Conservation (phyloP, 176 grass and related monocot genomes). For the Eragrostis nindensis region DNA sequence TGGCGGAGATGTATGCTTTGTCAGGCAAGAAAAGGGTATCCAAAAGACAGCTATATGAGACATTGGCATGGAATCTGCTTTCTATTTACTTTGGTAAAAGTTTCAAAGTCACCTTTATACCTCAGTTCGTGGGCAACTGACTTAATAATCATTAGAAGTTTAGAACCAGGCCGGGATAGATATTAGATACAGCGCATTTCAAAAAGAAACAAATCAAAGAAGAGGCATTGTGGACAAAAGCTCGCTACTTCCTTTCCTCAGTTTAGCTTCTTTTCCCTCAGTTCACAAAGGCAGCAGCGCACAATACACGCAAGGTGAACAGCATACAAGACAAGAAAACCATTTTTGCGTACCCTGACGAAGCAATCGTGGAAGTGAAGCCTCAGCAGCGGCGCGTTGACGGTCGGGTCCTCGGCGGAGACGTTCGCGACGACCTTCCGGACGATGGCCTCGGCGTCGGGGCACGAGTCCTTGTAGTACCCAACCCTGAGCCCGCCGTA, state of each 20-base stretch:
- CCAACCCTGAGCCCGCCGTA: constrained; percentile 41
- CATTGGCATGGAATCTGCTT: not conserved
- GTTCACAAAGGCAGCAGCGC: not conserved
- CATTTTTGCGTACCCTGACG: constrained; percentile 58
- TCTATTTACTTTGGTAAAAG: not conserved
- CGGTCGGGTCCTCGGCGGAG: constrained; percentile 43
- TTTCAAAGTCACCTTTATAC: not conserved
- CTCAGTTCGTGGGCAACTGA: not conserved
- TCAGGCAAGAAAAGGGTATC: not conserved
- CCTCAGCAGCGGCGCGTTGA: constrained; percentile 56
- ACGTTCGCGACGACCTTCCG: constrained; percentile 41
- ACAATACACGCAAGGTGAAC: not conserved
- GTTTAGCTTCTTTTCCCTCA: no score
- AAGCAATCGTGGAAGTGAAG: constrained; percentile 92
- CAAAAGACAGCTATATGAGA: not conserved
- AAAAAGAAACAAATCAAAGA: not conserved
- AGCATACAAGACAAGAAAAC: not conserved
- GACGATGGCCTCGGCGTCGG: constrained; percentile 54
- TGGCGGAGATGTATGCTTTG: not conserved
- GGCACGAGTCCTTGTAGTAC: constrained; percentile 58
- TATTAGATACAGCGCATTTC: constrained; percentile 3
- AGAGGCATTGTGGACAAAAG: not conserved
- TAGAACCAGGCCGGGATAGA: not conserved
- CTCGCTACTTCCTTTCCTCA: no score
- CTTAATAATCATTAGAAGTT: no score